Evolutionary conservation across 2,329 filamentous ascomycete genomes (phyloP).

Genomic region (Fusarium sp.): DNA sequence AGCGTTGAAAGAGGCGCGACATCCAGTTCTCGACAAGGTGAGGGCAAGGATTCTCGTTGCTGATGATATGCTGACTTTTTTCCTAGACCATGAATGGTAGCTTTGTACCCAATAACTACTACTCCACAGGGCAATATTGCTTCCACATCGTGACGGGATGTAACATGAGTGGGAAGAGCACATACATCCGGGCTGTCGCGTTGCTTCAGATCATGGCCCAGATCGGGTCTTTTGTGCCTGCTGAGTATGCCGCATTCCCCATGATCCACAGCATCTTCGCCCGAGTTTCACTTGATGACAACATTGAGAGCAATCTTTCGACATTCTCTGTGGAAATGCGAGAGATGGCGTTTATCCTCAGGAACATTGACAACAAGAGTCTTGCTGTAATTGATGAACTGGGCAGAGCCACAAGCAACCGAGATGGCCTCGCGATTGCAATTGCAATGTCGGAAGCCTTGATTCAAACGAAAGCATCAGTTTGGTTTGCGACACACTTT

Average conservation of each 20-base stretch:
- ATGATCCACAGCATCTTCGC: conserved; percentile 88
- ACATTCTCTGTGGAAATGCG: conserved; percentile 96
- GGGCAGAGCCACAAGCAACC: conserved; percentile 88
- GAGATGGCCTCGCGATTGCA: conserved; percentile 90
- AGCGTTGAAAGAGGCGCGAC: conserved; percentile 79
- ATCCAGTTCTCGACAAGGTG: conserved; percentile 81
- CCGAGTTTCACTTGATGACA: conserved; percentile 87
- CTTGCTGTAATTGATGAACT: conserved; percentile 92
- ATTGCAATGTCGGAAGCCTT: conserved; percentile 91
- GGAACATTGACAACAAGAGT: conserved; percentile 81
- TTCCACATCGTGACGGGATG: conserved; percentile 96
- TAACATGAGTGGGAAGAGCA: conserved; percentile 99
- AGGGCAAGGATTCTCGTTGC: neutral
- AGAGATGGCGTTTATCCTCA: conserved; percentile 92
- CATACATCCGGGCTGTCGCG: conserved; percentile 88
- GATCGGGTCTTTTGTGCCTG: conserved; percentile 90
- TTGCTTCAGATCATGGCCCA: conserved; percentile 94
- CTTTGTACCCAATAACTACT: conserved; percentile 92
- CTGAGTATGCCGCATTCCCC: conserved; percentile 83
- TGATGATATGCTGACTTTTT: neutral
- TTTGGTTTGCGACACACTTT: conserved; percentile 98
- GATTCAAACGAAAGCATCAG: conserved; percentile 79
- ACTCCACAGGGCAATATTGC: conserved; percentile 80
- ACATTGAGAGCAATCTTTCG: conserved; percentile 89
- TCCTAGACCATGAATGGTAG: conserved; percentile 69